These are phyloP conservation scores for Arachis hypogaea DNA, from an alignment of 306 rosid genomes.

Conservation along the genomic window DNA sequence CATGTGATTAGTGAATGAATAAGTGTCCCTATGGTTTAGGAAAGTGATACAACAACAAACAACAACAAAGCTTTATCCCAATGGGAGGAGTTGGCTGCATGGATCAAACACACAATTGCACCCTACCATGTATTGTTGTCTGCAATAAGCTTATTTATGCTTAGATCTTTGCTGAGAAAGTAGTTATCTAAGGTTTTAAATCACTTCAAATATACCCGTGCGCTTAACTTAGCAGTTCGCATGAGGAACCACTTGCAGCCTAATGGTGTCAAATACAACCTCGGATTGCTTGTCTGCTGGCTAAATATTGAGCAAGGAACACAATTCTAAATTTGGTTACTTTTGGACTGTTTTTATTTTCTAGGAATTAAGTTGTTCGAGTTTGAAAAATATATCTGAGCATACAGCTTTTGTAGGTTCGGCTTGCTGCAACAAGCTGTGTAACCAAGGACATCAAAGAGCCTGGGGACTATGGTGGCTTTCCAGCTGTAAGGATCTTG, in stretches of 20 bases:
- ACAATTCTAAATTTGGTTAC: not conserved
- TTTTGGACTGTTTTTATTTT: slow-evolving; percentile 21
- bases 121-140: too few relatives aligned
- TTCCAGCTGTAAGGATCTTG: slow-evolving; percentile 66
- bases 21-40: slow-evolving; percentile 11
- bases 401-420: slow-evolving; percentile 58
- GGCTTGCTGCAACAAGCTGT: slow-evolving; percentile 83
- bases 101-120: too few relatives aligned
- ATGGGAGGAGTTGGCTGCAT: too few relatives aligned
- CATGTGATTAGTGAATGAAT: slow-evolving; percentile 32
- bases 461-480: slow-evolving; percentile 90
- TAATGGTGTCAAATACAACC: slow-evolving; percentile 15
- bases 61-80: too few relatives aligned
- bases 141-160: too few relatives aligned
- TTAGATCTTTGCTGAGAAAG: too few relatives aligned
- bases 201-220: slow-evolving; percentile 10
- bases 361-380: slow-evolving; percentile 15
- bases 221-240: not conserved
- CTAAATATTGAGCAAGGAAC: slow-evolving; percentile 24
- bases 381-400: slow-evolving; percentile 41
- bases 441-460: slow-evolving; percentile 82
- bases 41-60: not conserved
- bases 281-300: slow-evolving; percentile 5
- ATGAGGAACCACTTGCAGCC: slow-evolving; percentile 11
- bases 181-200: slow-evolving; percentile 21